These are phyloP conservation scores for Dalbergia oliveri DNA, from an alignment of 306 rosid species.

Conservation along the genomic window DNA sequence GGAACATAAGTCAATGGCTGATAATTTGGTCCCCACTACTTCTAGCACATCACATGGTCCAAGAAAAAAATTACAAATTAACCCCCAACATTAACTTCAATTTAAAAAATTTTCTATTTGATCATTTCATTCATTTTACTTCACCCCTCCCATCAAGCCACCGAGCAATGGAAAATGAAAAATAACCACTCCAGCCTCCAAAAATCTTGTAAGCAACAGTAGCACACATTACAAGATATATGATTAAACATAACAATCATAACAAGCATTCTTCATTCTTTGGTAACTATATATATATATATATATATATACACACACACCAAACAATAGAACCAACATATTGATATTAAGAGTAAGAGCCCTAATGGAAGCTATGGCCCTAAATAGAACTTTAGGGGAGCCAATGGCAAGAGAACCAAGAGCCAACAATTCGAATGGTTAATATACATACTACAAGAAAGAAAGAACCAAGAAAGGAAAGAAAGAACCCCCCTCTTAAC, in stretches of 20 bases:
- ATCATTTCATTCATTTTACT: too few species aligned
- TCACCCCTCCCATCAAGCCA: slow-evolving; percentile 62
- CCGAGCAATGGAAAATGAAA: slow-evolving; percentile 85
- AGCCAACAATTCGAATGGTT: slow-evolving; percentile 72
- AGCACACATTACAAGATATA: slow-evolving; percentile 66
- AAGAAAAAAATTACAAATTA: too few species aligned
- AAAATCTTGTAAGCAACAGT: slow-evolving; percentile 77
- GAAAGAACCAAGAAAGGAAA: too few species aligned
- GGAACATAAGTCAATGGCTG: too few species aligned
- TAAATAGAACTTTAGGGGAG: slow-evolving; percentile 58
- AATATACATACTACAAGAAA: slow-evolving; percentile 63
- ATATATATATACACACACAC: too few species aligned
- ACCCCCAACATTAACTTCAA: too few species aligned
- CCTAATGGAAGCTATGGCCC: slow-evolving; percentile 61
- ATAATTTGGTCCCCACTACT: too few species aligned
- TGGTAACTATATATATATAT: too few species aligned
- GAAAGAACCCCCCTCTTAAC: too few species aligned
- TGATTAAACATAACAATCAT: neutral
- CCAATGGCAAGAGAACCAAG: slow-evolving; percentile 74
- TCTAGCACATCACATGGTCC: too few species aligned
- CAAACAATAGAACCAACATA: slow-evolving; percentile 65
- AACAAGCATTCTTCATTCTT: slow-evolving; percentile 9
- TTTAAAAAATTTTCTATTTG: too few species aligned
- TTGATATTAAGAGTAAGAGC: slow-evolving; percentile 76
- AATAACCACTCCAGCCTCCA: slow-evolving; percentile 87